phyloP scores from a whole-genome alignment of 1,284 basidiomycete genomes.

The Fomitopsis pinicola region DNA sequence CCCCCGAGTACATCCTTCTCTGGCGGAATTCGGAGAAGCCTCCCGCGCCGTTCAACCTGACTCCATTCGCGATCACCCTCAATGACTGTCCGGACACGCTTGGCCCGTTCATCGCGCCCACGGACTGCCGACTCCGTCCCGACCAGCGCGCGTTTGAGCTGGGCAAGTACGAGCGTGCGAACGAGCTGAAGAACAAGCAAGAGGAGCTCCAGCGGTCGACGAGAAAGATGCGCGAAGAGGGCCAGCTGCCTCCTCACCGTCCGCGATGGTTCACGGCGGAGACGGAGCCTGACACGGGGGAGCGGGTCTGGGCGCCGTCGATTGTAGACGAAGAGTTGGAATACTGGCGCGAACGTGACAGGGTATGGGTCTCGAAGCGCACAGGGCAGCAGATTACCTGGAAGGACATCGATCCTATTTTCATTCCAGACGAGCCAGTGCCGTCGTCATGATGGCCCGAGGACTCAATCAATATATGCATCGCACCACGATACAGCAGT shows the following conservation, averaged over 20 bases:
- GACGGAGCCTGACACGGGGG: slow-evolving; percentile 82
- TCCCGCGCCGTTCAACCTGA: slow-evolving; percentile 87
- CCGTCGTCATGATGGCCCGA: no score
- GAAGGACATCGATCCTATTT: slow-evolving; percentile 77
- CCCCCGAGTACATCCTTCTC: slow-evolving; percentile 73
- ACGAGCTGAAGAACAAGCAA: slow-evolving; percentile 81
- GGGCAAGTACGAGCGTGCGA: slow-evolving; percentile 89
- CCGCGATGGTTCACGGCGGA: slow-evolving; percentile 81
- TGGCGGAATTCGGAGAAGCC: slow-evolving; percentile 94
- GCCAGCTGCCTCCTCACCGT: slow-evolving; percentile 66
- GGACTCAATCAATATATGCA: no score
- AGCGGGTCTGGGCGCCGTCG: slow-evolving; percentile 79
- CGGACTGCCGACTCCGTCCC: slow-evolving; percentile 91
- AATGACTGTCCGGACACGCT: slow-evolving; percentile 79
- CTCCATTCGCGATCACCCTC: slow-evolving; percentile 90
- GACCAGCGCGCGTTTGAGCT: slow-evolving; percentile 95
- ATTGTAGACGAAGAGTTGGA: slow-evolving; percentile 54
- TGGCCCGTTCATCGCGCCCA: slow-evolving; percentile 76
- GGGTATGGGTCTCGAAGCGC: slow-evolving; percentile 47
- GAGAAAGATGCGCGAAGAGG: slow-evolving; percentile 74
- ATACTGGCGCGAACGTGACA: slow-evolving; percentile 84
- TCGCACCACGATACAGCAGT: no score
- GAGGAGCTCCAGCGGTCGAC: slow-evolving; percentile 88
- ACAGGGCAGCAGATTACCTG: slow-evolving; percentile 38
- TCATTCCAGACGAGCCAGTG: slow-evolving; percentile 55